Conservation (phyloP, 2,329 filamentous ascomycete genomes). For the Colletotrichum spaethianum region DNA sequence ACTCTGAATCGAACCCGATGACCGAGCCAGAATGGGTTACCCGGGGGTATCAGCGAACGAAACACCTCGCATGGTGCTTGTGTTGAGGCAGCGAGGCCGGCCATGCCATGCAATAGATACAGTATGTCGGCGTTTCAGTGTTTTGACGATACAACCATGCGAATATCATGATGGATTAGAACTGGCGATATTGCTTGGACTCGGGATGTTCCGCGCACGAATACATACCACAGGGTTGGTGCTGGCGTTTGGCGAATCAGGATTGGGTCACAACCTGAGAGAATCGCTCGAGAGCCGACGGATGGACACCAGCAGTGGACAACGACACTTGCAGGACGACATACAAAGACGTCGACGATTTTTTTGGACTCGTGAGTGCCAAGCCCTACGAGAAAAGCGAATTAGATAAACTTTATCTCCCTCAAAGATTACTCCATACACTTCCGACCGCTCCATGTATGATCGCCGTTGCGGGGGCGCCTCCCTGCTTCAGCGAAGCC, state of each 20-base stretch:
- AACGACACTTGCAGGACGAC: neutral
- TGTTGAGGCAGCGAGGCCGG: constrained; percentile 5
- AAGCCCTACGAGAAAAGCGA: neutral
- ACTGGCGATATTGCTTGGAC: neutral
- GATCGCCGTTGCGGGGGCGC: constrained; percentile 30
- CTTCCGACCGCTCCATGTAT: constrained; percentile 34
- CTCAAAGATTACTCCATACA: constrained; percentile 16
- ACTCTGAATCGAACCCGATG: neutral
- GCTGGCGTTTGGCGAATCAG: constrained; percentile 6
- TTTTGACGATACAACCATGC: constrained; percentile 10
- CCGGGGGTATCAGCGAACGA: neutral
- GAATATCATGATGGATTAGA: neutral
- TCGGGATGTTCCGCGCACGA: neutral
- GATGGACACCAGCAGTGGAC: neutral
- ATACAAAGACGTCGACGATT: neutral
- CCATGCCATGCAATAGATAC: neutral
- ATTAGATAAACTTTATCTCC: neutral
- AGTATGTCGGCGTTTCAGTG: constrained; percentile 15
- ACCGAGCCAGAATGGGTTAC: neutral
- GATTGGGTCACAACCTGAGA: neutral
- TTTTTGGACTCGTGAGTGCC: neutral
- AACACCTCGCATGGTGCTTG: constrained; percentile 1
- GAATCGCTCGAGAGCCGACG: neutral
- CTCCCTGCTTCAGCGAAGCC: neutral
- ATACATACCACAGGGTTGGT: neutral